Conservation (phyloP, 768 basidiomycete species). For the Mycena epipterygia region DNA sequence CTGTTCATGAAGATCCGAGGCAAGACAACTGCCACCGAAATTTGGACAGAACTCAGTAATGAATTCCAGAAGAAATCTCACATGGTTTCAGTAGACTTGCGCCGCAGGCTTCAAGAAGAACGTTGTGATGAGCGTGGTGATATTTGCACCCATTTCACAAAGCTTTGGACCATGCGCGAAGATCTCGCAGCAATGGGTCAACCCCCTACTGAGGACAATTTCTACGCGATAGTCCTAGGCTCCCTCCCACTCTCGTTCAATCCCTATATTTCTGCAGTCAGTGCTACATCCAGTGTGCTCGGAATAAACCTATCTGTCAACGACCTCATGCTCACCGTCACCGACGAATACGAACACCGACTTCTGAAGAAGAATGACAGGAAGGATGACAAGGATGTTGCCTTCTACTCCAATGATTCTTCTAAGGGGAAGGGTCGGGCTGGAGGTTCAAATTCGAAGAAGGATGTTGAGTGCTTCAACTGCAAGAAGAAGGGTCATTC, state of each 20-base stretch:
- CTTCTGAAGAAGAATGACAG: constrained; percentile 30
- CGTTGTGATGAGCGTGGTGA: no score
- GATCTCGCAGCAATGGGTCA: constrained; percentile 50
- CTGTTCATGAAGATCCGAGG: no score
- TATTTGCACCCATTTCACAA: no score
- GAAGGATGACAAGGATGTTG: constrained; percentile 43
- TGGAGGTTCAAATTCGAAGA: constrained; percentile 25
- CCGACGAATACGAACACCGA: constrained; percentile 44
- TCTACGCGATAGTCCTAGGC: constrained; percentile 47
- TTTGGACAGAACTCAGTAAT: no score
- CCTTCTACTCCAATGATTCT: constrained; percentile 36
- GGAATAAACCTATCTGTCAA: constrained; percentile 39
- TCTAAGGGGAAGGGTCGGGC: constrained; percentile 14
- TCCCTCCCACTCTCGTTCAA: constrained; percentile 53
- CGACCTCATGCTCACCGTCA: constrained; percentile 39
- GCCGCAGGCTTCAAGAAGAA: no score
- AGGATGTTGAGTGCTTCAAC: constrained; percentile 27
- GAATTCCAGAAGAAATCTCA: no score
- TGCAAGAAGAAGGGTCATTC: no score
- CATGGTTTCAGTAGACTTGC: no score
- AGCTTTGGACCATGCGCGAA: no score
- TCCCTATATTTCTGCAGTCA: constrained; percentile 45
- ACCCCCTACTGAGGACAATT: constrained; percentile 45
- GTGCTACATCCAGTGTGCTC: constrained; percentile 38
- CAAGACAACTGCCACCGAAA: no score